Conservation (phyloP, 2,329 filamentous ascomycete species). For the Grosmannia clavigera region DNA sequence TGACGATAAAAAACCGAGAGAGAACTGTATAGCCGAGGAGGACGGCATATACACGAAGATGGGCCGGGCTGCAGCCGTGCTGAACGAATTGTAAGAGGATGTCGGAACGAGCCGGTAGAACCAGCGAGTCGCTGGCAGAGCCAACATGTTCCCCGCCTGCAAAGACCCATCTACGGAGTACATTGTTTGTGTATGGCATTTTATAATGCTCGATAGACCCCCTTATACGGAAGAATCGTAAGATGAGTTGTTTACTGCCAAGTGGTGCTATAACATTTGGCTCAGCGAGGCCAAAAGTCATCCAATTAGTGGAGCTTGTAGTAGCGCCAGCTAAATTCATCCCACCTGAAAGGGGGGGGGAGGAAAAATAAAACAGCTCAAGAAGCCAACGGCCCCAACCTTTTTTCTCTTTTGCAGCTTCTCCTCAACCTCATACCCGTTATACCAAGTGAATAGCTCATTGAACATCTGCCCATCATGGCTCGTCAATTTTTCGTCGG, state of each 20-base stretch:
- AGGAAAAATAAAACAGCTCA: not conserved
- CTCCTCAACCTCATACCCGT: not conserved
- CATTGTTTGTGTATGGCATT: not conserved
- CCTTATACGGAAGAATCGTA: not conserved
- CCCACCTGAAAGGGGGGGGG: not conserved
- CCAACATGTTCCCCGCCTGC: not conserved
- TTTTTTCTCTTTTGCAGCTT: not conserved
- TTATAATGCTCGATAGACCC: not conserved
- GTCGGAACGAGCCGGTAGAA: not conserved
- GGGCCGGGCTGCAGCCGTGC: not conserved
- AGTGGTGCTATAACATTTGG: not conserved
- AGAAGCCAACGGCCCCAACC: not conserved
- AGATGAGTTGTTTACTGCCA: not conserved
- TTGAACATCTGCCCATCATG: conserved; percentile 50
- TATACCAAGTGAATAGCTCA: not conserved
- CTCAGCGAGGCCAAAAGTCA: not conserved
- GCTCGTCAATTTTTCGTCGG: conserved; percentile 94
- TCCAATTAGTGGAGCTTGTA: not conserved
- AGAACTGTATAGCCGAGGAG: not conserved
- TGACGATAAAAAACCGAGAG: not conserved
- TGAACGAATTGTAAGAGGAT: not conserved
- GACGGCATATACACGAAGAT: not conserved
- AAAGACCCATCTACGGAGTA: not conserved
- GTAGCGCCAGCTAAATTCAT: not conserved
- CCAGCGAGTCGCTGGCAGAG: not conserved